Base-by-base conservation (phyloP, 176 grass and related monocot species). In the Areca catechu region DNA sequence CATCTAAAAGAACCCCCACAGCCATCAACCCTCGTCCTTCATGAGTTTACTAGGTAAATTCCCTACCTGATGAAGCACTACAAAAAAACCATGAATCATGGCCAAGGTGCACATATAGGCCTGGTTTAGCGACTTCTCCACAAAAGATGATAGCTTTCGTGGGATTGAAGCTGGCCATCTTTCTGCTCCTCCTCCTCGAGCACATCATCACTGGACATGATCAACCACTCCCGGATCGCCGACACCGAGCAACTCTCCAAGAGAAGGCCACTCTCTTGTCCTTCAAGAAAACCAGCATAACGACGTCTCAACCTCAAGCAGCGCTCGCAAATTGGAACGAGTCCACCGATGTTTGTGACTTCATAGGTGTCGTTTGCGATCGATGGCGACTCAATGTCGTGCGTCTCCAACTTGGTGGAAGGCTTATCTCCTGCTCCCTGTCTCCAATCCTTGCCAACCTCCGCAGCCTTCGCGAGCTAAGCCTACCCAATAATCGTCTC, bases 261-360 rank as follows among this genome's bases (percentile, higher is more conserved):
- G 86, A 90, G 52, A 97, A 72, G 30, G 71, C 72, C 7, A 58
- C 75, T 0, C 86, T 97, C 3, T 66, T 97, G 24, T 60, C 77
- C n/a, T 79, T 97, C 65, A 97, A 84, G 61, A 70, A 23, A 24
- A 53, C 28, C 4, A 22, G n/a, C n/a, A n/a, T n/a, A n/a, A n/a
- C 86, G 24, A 67, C 37, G 5, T n/a, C 53, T 62, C 66, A 65
- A 12, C 25, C 75, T 5, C 70, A 79, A 50, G 25, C 25, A 5
- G 49, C 54, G 1, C 68, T 97, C 53, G 22, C 57, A 15, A 73
- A 88, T 75, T 97, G 92, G 92, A 88, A 91, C 16, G 75, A 72
- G 27, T 79, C 86, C 71, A 90, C 64, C 58, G 15, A 79, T 16
- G 80, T 88, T 5, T 97, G 92, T 61, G 0, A 28, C 60, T 88